Base-by-base conservation (phyloP, 2,329 filamentous ascomycete genomes). In the Exutisphaerella laricina region DNA sequence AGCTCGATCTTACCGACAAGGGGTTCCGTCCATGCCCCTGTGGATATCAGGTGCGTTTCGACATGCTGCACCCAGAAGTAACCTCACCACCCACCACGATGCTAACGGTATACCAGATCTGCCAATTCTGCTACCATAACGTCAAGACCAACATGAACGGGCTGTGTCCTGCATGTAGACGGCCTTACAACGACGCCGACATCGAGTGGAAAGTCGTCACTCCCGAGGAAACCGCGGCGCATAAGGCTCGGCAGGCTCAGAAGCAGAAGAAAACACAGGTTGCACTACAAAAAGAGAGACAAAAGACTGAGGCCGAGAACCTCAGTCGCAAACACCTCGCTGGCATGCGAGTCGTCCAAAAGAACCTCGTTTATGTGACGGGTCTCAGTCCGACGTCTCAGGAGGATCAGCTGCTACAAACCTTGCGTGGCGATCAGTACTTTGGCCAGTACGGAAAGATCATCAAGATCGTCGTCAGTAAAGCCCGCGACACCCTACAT, bases 121-220 rank as follows among this genome's bases (percentile, higher is more conserved):
- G 92, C 69, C 94, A 98, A 73, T 98, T 98, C 70, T 98, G 92
- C 71, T 98, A 90, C 73, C 96, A 98, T 70, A 98, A 97, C 66
- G 94, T 98, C 66, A 94, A 94, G 70, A 94, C 85, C 58, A 96
- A 96, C 59, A 88, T 95, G 78, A 97, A 96, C 63, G 89, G 90
- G 25, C 77, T 96, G 45, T 98, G 92, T 66, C 92, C 92, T n/a
- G 94, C 94, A 55, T 98, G 92, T 66, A 81, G 92, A 68, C 79
- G 92, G 64, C 84, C 88, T 4, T 98, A 98, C 66, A 88, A 96
- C 65, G 94, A 98, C 57, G 90, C 90, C 65, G 94, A 88, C 21
- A 97, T 98, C 64, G 81, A 96, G 67, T 98, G 88, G 78, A 95
- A 95, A 68, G 84, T 92, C 43, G 87, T 95, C 46, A 94, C 90